phyloP scores from a whole-genome alignment of 495 filamentous ascomycete genomes.

The Penicillium crystallinum region DNA sequence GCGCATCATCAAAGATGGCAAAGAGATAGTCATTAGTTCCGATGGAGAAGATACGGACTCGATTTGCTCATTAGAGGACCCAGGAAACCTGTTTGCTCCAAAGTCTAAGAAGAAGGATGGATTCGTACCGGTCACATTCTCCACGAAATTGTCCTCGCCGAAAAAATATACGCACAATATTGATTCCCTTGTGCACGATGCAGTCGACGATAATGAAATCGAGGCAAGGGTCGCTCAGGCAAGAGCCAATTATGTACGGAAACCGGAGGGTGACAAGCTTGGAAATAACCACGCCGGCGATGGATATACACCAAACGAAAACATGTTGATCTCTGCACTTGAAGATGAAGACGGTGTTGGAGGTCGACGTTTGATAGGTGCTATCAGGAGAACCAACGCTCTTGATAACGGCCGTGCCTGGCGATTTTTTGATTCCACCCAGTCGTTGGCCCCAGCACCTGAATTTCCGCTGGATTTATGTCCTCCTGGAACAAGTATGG shows the following conservation, averaged over 20 bases:
- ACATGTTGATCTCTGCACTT: constrained; percentile 38
- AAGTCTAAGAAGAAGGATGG: constrained; percentile 14
- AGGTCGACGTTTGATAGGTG: constrained; percentile 56
- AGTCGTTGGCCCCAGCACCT: constrained; percentile 26
- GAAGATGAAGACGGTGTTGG: constrained; percentile 49
- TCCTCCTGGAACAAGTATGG: constrained; percentile 18
- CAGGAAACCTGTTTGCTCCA: constrained; percentile 33
- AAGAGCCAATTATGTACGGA: constrained; percentile 37
- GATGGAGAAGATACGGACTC: constrained; percentile 65
- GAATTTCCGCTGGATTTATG: constrained; percentile 34
- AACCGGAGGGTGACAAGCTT: constrained; percentile 1
- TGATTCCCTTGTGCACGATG: constrained; percentile 57
- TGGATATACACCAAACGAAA: constrained; percentile 34
- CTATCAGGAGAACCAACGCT: constrained; percentile 71
- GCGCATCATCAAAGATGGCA: constrained; percentile 44
- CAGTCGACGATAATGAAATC: constrained; percentile 50
- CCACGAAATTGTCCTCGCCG: constrained; percentile 18
- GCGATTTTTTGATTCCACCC: constrained; percentile 57
- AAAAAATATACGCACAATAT: constrained; percentile 65
- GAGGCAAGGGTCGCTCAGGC: constrained; percentile 52
- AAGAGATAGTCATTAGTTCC: constrained; percentile 58
- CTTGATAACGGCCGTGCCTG: constrained; percentile 54
- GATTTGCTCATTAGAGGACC: constrained; percentile 45
- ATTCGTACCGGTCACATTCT: constrained; percentile 1
- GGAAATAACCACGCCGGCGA: not conserved